Evolutionary conservation across 2,329 filamentous ascomycete species (phyloP), one percentile per base, ranked within the genome.

Genomic region (Mycosphaerella sp.): DNA sequence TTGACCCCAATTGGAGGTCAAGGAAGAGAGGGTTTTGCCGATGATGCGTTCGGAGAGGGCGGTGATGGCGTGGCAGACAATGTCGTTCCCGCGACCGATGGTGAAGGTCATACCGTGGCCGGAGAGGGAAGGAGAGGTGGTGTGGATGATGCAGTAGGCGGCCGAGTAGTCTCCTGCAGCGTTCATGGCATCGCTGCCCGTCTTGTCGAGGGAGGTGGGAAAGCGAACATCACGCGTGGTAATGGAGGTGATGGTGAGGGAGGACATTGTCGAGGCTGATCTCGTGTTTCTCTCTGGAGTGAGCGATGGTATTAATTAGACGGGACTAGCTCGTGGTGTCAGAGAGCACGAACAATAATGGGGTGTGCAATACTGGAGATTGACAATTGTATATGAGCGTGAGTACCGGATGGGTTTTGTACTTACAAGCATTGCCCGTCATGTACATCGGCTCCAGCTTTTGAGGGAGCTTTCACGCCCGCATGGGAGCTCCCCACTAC

Each of bases 171-270:
- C 89, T 58, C 89, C 87, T 2, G 90, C 89, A 2, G 88, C 87
- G 69, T 96, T 95, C 91, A 95, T 96, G 67, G 89, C 91, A 80
- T 96, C 91, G 7, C 89, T 95, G 66, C 90, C 90, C n/a, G 89
- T 95, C 76, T 92, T 93, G 74, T 95, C 89, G 57, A 96, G 83
- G 40, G 90, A 95, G n/a, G 90, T 96, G 29, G 75, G 75, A 60
- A 78, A 78, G 55, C 75, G 70, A 45, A 77, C 73, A 70, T 78
- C 75, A 61, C 71, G 70, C 55, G 75, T 77, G 59, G 74, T 73
- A 29, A 68, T 62, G 34, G 67, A 64, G 21, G 73, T 76, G 51
- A 78, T 77, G 31, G 72, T 76, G 31, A 76, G 26, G 26, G 26
- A 26, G 26, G 26, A 26, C 26, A 26, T 26, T 26, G 26, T 26